Conservation (phyloP, 2,329 filamentous ascomycete genomes). For the Sclerotinia minor region DNA sequence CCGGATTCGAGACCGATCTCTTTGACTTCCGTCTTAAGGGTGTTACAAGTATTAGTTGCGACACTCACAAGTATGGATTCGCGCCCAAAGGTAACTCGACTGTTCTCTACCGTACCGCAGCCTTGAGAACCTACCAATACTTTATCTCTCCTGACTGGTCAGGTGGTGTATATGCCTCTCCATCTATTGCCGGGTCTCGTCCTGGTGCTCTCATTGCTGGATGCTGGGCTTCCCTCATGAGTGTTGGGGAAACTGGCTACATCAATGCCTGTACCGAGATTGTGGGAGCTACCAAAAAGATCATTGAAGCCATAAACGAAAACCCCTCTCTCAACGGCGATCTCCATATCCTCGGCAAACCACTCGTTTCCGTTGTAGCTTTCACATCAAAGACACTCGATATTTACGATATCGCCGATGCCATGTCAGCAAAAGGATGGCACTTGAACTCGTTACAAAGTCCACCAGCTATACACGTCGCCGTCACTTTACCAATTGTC, state of each 20-base stretch:
- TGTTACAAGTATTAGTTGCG: constrained; percentile 92
- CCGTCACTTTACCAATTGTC: constrained; percentile 84
- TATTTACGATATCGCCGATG: constrained; percentile 93
- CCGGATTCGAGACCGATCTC: constrained; percentile 83
- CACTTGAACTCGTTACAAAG: constrained; percentile 93
- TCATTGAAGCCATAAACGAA: constrained; percentile 70
- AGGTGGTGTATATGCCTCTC: constrained; percentile 93
- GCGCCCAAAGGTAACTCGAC: constrained; percentile 97
- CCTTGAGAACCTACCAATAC: constrained; percentile 87
- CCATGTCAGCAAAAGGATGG: constrained; percentile 82
- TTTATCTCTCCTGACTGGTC: constrained; percentile 95
- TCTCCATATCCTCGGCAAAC: constrained; percentile 78
- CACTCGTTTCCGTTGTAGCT: constrained; percentile 86
- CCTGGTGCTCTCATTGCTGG: constrained; percentile 93
- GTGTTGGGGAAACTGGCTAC: constrained; percentile 83
- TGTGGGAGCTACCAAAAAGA: constrained; percentile 80
- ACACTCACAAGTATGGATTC: constrained; percentile 99
- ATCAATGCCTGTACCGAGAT: constrained; percentile 84
- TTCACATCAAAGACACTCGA: constrained; percentile 83
- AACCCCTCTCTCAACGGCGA: constrained; percentile 69
- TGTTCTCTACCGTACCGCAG: constrained; percentile 79
- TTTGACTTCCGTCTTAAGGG: constrained; percentile 95
- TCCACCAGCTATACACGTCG: constrained; percentile 89
- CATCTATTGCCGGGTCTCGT: constrained; percentile 85
- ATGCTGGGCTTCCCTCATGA: constrained; percentile 92